phyloP scores from a whole-genome alignment of 2,329 filamentous ascomycete species.

The Scopulariopsis brevicaulis region DNA sequence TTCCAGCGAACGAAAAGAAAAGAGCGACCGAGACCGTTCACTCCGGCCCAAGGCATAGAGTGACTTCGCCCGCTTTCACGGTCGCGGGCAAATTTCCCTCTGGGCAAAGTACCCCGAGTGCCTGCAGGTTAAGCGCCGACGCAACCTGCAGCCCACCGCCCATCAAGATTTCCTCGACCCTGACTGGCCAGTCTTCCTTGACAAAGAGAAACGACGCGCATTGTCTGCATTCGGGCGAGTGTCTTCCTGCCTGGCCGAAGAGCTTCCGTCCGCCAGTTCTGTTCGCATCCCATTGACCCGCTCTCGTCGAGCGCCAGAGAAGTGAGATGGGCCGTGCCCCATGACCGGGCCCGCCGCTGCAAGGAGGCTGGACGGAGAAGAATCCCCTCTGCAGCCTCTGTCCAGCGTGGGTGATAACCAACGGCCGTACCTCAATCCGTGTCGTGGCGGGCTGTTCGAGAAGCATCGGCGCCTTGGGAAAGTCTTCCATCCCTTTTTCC shows the following conservation, averaged over 20 bases:
- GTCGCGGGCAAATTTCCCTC: not conserved
- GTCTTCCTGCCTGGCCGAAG: not conserved
- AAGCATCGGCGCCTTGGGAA: not conserved
- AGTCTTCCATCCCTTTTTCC: not conserved
- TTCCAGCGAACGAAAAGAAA: too few species aligned
- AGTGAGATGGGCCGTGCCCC: not conserved
- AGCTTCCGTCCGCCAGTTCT: not conserved
- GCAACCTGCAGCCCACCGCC: slow-evolving; percentile 4
- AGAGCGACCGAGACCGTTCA: too few species aligned
- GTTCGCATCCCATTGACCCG: not conserved
- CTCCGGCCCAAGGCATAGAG: too few species aligned
- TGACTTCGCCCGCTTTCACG: not conserved
- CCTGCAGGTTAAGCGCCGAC: slow-evolving; percentile 6
- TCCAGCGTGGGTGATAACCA: not conserved
- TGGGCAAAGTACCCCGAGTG: not conserved
- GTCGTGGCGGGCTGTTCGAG: not conserved
- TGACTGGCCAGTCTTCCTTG: slow-evolving; percentile 1
- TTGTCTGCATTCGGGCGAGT: not conserved
- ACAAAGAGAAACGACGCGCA: slow-evolving; percentile 3
- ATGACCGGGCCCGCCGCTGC: not conserved
- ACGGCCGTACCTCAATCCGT: not conserved
- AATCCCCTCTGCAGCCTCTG: not conserved
- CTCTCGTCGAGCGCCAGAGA: not conserved
- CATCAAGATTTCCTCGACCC: not conserved
- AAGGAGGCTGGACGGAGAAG: not conserved